Conservation (phyloP, 495 filamentous ascomycete species). For the Echria macrotheca region DNA sequence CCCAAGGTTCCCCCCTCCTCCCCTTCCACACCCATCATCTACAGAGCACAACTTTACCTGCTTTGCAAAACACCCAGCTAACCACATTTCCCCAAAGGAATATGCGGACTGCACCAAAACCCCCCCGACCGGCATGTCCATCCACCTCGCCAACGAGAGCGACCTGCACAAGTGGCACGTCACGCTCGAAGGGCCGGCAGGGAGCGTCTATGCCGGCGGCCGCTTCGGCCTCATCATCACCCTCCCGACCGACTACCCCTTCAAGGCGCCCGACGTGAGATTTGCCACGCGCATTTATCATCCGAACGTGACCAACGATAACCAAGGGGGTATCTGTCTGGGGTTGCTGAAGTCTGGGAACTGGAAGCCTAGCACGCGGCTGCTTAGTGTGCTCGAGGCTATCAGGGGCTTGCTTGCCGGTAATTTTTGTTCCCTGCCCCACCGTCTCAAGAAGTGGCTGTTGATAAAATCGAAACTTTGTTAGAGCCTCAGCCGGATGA, state of each 20-base stretch:
- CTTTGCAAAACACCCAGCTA: not conserved
- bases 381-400: slow-evolving; percentile 72
- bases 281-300: slow-evolving; percentile 98
- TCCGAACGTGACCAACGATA: slow-evolving; percentile 95
- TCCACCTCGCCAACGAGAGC: slow-evolving; percentile 60
- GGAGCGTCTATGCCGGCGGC: slow-evolving; percentile 71
- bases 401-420: slow-evolving; percentile 73
- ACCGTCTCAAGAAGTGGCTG: too few species aligned
- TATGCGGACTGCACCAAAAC: slow-evolving; percentile 58
- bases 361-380: slow-evolving; percentile 88
- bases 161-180: slow-evolving; percentile 84
- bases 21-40: not conserved
- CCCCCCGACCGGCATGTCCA: slow-evolving; percentile 60
- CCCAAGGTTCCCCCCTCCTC: not conserved
- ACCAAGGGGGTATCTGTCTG: slow-evolving; percentile 83
- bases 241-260: slow-evolving; percentile 85
- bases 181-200: slow-evolving; percentile 65
- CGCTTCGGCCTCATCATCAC: slow-evolving; percentile 69
- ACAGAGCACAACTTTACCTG: not conserved
- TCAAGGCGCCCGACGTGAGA: slow-evolving; percentile 80
- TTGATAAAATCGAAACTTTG: too few species aligned
- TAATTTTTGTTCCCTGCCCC: too few species aligned
- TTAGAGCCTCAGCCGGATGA: slow-evolving; percentile 90
- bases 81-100: slow-evolving; percentile 48
- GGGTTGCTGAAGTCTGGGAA: slow-evolving; percentile 80